Evolutionary conservation across 305 asterid genomes (phyloP), one percentile per base, ranked within the genome.

Genomic region (Nicotiana rustica): DNA sequence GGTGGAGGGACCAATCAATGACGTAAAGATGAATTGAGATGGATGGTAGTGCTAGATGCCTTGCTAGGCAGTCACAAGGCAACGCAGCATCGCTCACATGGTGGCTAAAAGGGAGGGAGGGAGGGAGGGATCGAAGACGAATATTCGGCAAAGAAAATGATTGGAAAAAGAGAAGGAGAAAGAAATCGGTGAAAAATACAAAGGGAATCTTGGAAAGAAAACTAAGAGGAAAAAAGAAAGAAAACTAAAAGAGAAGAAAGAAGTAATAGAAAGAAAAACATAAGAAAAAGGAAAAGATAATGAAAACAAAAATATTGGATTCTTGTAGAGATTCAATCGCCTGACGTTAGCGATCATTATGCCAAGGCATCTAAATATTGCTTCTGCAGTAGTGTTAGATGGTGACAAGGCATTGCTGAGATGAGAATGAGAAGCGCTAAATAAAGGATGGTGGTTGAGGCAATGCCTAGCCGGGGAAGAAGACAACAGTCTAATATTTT

Each of bases 121-220:
- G 29, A 25, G 29, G 1, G 47, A 38, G 47, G 9, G 78, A 70
- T 8, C 60, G 12, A 19, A 41, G 4, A 69, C 10, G 19, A 49
- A 69, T 69, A 57, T 49, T 75, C 64, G 79, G 41, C 79, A 75
- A 75, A 14, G 44, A 75, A 73, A 49, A 49, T 75, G 64, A 49
- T 49, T 49, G 15, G 79, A 14, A 49, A 33, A 49, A 47, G 79
- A 21, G 44, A 25, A 41, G 21, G 79, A 75, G 35, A 71, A 52
- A 52, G 59, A 52, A 52, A 52, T 13, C 14, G 14, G 59, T 12
- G 59, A 52, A 52, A 52, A 52, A 3, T 12, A 12, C 59, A 41
- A 41, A 44, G 78, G 60, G 49, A 25, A 44, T 71, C 21, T 47
- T 71, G 78, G 78, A 21, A 71, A 70, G 18, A 70, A 44, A 44